A percentile compares a stretch with the other conserved stretches of the same genome.
These are phyloP conservation scores for Penicillium arizonense DNA, from an alignment of 495 filamentous ascomycete genomes.

Conservation along the genomic window DNA sequence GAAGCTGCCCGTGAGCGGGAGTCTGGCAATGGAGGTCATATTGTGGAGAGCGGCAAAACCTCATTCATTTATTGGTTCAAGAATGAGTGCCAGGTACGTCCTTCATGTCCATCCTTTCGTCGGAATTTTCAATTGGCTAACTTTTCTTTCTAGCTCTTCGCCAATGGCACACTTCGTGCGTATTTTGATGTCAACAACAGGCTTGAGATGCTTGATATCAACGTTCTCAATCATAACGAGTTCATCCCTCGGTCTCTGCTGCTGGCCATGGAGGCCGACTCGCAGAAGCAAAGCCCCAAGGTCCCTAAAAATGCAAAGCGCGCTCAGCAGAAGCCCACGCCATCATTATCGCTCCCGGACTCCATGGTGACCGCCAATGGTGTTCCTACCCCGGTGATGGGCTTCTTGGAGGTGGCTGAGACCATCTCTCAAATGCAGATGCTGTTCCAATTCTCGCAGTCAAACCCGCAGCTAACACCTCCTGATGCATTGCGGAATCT, in stretches of 20 bases:
- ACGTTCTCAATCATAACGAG: constrained; percentile 62
- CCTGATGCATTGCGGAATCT: constrained; percentile 62
- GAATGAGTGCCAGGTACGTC: constrained; percentile 64
- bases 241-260: constrained; percentile 60
- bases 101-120: neutral
- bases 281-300: constrained; percentile 70
- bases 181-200: constrained; percentile 68
- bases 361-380: constrained; percentile 64
- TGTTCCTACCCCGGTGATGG: constrained; percentile 54
- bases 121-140: neutral
- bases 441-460: constrained; percentile 60
- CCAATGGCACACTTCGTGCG: constrained; percentile 58
- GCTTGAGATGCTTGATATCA: constrained; percentile 69
- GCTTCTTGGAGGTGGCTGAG: constrained; percentile 73
- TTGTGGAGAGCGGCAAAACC: constrained; percentile 59
- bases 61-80: constrained; percentile 74
- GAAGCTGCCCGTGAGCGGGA: constrained; percentile 55
- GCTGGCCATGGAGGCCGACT: constrained; percentile 49
- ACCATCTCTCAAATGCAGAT: constrained; percentile 73
- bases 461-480: constrained; percentile 56
- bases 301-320: constrained; percentile 58
- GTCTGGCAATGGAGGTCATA: constrained; percentile 58
- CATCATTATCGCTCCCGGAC: constrained; percentile 56
- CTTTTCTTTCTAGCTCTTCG: constrained; percentile 52
- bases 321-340: constrained; percentile 54